Conservation (phyloP, 805 yeast species). For the Metschnikowia lochheadii region DNA sequence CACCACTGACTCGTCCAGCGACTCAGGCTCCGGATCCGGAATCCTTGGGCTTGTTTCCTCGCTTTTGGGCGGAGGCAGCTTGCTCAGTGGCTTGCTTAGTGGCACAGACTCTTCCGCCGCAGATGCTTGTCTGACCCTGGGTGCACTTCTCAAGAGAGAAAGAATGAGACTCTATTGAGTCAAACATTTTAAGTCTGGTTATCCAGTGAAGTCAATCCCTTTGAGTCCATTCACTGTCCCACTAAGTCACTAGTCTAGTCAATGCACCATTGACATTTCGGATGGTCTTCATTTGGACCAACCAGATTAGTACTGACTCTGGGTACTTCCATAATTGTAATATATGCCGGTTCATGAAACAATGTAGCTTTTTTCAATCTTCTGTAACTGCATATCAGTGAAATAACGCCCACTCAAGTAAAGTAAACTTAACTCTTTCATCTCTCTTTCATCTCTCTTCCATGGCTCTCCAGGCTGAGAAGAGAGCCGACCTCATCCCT, state of each 20-base stretch:
- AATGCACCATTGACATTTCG: not conserved
- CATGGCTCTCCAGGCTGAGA: not conserved
- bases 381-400: no score
- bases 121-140: constrained; percentile 10
- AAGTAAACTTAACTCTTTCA: not conserved
- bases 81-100: constrained; percentile 10
- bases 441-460: constrained; percentile 11
- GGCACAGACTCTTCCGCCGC: constrained; percentile 12
- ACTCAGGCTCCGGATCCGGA: constrained; percentile 2
- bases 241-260: no score
- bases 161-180: constrained; percentile 9
- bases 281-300: not conserved
- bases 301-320: no score
- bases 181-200: no score
- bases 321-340: no score
- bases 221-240: not conserved
- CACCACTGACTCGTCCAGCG: no score
- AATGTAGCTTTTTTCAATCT: no score
- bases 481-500: not conserved
- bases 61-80: constrained; percentile 5
- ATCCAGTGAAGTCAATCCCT: no score
- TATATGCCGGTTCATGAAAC: no score
- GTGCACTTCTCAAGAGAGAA: constrained; percentile 6
- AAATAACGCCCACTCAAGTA: no score
- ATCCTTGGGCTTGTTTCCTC: constrained; percentile 3